Evolutionary conservation across 768 basidiomycete genomes (phyloP).

Genomic region (Hortiboletus flavorubellus): DNA sequence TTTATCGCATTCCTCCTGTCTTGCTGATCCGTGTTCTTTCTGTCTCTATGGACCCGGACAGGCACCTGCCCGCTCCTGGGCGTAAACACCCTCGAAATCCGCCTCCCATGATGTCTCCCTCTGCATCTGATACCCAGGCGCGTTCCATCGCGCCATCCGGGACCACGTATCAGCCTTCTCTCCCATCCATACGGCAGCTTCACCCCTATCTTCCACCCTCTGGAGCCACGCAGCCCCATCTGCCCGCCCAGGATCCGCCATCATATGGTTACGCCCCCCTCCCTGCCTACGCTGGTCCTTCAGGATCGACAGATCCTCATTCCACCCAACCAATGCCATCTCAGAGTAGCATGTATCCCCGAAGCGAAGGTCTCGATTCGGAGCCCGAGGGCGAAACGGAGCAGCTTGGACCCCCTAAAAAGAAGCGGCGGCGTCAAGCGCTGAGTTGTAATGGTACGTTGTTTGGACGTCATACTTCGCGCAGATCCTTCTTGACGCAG

Average conservation of each 20-base stretch:
- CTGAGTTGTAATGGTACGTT: constrained; percentile 79
- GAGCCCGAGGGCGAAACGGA: constrained; percentile 54
- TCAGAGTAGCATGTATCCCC: constrained; percentile 26
- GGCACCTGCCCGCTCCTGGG: constrained; percentile 34
- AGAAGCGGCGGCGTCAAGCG: constrained; percentile 79
- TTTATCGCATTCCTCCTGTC: constrained; percentile 13
- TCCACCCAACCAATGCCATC: constrained; percentile 17
- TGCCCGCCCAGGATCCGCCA: constrained; percentile 25
- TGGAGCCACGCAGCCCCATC: constrained; percentile 29
- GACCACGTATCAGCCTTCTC: constrained; percentile 29
- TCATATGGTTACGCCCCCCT: constrained; percentile 28
- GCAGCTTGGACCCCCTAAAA: constrained; percentile 63
- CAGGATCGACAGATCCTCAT: constrained; percentile 29
- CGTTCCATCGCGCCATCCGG: constrained; percentile 27
- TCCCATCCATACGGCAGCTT: constrained; percentile 68
- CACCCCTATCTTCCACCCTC: constrained; percentile 64
- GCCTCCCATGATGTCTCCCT: constrained; percentile 25
- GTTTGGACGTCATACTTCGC: constrained; percentile 16
- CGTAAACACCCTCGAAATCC: constrained; percentile 29
- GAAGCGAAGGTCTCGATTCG: constrained; percentile 45
- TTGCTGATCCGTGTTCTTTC: constrained; percentile 16
- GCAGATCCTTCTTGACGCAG: constrained; percentile 18
- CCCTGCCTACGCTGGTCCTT: constrained; percentile 20
- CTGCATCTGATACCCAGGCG: constrained; percentile 25
- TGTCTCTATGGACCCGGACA: constrained; percentile 36